A percentile compares a stretch with the other conserved stretches of the same genome.
phyloP scores from a whole-genome alignment of 2,329 filamentous ascomycete genomes.

The Aspergillus brasiliensis region DNA sequence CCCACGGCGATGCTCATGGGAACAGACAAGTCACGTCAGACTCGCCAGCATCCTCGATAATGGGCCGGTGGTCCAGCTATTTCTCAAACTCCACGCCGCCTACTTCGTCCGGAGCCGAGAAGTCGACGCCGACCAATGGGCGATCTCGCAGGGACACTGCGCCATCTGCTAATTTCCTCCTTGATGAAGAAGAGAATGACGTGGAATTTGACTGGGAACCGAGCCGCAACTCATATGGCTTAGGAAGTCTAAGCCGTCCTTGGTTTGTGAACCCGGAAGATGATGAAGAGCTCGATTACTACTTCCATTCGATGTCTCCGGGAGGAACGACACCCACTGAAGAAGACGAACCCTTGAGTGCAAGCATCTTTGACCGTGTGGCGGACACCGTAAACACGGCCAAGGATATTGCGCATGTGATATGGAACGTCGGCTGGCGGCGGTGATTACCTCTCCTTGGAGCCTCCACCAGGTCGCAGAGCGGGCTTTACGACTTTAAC shows the following conservation, averaged over 20 bases:
- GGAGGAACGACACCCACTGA: slow-evolving; percentile 92
- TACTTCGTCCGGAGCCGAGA: slow-evolving; percentile 74
- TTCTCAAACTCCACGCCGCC: slow-evolving; percentile 54
- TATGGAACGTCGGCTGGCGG: slow-evolving; percentile 68
- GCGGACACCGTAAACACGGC: slow-evolving; percentile 75
- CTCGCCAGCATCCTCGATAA: slow-evolving; percentile 36
- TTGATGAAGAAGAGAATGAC: slow-evolving; percentile 61
- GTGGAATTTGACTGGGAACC: slow-evolving; percentile 50
- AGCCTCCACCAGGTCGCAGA: not conserved
- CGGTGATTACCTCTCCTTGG: slow-evolving; percentile 39
- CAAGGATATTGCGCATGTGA: slow-evolving; percentile 65
- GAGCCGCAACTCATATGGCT: slow-evolving; percentile 19
- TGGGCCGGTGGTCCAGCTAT: slow-evolving; percentile 45
- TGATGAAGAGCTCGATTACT: slow-evolving; percentile 59
- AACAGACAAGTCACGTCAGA: slow-evolving; percentile 72
- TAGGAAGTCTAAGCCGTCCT: slow-evolving; percentile 23
- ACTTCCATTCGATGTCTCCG: slow-evolving; percentile 76
- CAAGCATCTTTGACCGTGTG: slow-evolving; percentile 74
- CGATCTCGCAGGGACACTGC: slow-evolving; percentile 45
- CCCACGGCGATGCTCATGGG: not conserved
- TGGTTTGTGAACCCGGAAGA: slow-evolving; percentile 43
- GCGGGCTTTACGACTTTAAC: not conserved
- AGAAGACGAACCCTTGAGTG: slow-evolving; percentile 65
- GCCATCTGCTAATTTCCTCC: slow-evolving; percentile 65
- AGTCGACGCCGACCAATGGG: slow-evolving; percentile 68